These are phyloP conservation scores for Lentinula guzmanii DNA, from an alignment of 768 basidiomycete species.

Conservation along the genomic window DNA sequence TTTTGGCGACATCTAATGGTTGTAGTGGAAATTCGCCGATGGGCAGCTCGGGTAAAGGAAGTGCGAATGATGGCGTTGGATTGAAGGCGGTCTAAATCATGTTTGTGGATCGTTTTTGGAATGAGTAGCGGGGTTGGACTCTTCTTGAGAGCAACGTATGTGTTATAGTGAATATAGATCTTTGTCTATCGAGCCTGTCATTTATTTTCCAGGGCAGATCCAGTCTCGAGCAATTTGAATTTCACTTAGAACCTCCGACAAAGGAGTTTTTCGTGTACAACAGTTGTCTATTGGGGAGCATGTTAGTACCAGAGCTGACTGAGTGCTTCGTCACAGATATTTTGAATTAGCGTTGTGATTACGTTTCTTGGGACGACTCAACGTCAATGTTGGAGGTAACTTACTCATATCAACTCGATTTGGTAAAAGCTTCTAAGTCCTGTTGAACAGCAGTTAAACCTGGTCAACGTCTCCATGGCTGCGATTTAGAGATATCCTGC, in stretches of 20 bases:
- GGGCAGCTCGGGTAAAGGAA: conserved; percentile 20
- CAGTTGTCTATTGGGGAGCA: background rate
- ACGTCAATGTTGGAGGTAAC: no score
- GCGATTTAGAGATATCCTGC: no score
- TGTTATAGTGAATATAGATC: background rate
- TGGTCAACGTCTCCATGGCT: no score
- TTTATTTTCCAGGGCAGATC: background rate
- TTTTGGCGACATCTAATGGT: conserved; percentile 64
- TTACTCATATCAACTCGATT: no score
- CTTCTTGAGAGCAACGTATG: background rate
- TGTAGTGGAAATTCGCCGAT: conserved; percentile 9
- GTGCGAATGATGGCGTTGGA: background rate
- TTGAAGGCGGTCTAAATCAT: background rate
- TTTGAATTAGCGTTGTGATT: no score
- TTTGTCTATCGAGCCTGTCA: background rate
- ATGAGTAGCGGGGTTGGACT: background rate
- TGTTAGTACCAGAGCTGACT: no score
- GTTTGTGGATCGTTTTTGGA: background rate
- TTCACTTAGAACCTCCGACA: background rate
- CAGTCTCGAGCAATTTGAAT: no score
- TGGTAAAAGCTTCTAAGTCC: no score
- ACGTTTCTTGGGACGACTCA: no score
- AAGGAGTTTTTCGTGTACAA: background rate
- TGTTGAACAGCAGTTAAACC: no score
- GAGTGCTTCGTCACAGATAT: no score